A percentile compares a stretch with the other conserved stretches of the same genome.
Conservation (phyloP, 495 filamentous ascomycete genomes). For the Neurospora africana region DNA sequence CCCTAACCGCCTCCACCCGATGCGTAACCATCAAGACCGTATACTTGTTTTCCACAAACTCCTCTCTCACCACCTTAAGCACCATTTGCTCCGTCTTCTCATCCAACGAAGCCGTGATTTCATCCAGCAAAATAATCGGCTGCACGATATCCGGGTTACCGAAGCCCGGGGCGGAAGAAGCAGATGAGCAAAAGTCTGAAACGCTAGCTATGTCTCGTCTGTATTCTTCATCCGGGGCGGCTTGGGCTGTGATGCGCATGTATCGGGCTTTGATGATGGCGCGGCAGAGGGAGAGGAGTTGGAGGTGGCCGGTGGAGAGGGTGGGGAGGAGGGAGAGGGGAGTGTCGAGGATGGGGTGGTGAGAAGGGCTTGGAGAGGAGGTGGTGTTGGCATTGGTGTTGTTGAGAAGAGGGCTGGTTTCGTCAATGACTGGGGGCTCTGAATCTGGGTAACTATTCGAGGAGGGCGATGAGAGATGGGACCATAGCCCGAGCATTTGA, state of each 20-base stretch:
- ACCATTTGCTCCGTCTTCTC: slow-evolving; percentile 68
- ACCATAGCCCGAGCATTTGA: slow-evolving; percentile 10
- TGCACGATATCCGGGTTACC: neutral
- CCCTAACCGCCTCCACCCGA: slow-evolving; percentile 44
- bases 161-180: neutral
- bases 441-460: neutral
- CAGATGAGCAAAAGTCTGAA: too few relatives aligned
- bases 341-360: slow-evolving; percentile 8
- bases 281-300: slow-evolving; percentile 17
- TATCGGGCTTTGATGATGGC: slow-evolving; percentile 11
- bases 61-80: slow-evolving; percentile 51
- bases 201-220: too few relatives aligned
- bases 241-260: neutral
- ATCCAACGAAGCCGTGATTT: slow-evolving; percentile 75
- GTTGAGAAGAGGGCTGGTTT: neutral
- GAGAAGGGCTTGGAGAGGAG: neutral
- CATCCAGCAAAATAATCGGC: slow-evolving; percentile 66
- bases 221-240: too few relatives aligned
- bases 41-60: slow-evolving; percentile 36
- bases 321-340: slow-evolving; percentile 11
- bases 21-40: slow-evolving; percentile 57
- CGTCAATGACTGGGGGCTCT: neutral
- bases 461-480: neutral
- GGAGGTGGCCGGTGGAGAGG: slow-evolving; percentile 23
- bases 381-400: neutral